Evolutionary conservation across 108 stramenopile genomes (phyloP), one percentile per base, ranked within the genome.

Genomic region (Nitzschia putrida): DNA sequence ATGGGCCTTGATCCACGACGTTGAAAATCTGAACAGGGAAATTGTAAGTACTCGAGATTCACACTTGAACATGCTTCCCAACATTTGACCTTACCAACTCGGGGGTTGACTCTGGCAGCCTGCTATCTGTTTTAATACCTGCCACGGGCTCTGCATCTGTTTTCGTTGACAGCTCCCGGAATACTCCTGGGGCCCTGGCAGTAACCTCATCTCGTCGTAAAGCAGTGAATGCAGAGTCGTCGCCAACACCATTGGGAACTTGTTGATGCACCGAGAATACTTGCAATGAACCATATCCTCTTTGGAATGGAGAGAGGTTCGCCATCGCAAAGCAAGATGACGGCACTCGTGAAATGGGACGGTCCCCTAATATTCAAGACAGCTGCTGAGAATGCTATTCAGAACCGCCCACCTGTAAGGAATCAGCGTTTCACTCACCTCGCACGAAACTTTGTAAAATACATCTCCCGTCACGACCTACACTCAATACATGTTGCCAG

Each of bases 281-380:
- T 61, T 93, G 92, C 41, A 93, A 53, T 3, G 88, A 89, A 3
- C 92, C 92, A 71, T 76, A 90, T 0, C 89, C 89, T 11, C 68
- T 50, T 71, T 90, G 89, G 72, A 90, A 93, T 7, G 92, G 88
- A 8, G 92, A 90, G 23, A 90, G 68, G 55, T 88, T 90, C n/a
- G 92, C 89, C 66, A 93, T 77, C 24, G 92, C 85, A 71, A 93
- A 89, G 16, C 86, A 82, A 25, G 89, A 87, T 16, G 80, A 83
- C 6, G 92, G 89, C 18, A 93, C 88, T 21, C 79, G 53, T 9
- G 77, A 79, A 24, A 90, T 89, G 18, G 88, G 89, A 12, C 82
- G 73, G 26, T 88, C 84, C 41, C 85, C 83, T 80, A 16, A 41
- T n/a, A 57, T n/a, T 34, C 29, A 1, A 4, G 4, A 34, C 29